phyloP scores from a whole-genome alignment of 202 grass and related monocot species.

The Zoysia matrella region DNA sequence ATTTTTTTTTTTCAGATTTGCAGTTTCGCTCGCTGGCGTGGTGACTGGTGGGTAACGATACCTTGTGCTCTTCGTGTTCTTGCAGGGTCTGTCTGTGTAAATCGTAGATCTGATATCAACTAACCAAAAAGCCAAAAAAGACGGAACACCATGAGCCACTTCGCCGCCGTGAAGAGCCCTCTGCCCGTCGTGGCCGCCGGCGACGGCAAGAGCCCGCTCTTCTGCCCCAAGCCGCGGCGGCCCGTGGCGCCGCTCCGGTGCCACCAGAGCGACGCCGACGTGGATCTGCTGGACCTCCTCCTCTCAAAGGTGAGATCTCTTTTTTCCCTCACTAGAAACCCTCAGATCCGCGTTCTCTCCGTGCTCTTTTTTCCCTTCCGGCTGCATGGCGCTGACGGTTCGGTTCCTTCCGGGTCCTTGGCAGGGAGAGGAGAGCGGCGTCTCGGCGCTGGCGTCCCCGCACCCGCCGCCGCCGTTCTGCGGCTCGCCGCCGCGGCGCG shows the following conservation, averaged over 20 bases:
- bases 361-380: no score
- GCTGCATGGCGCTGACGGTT: no score
- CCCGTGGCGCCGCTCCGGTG: slow-evolving; percentile 56
- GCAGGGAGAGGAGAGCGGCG: slow-evolving; percentile 65
- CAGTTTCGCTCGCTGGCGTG: no score
- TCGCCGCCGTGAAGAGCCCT: slow-evolving; percentile 71
- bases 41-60: background rate
- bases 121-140: slow-evolving; percentile 37
- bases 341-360: background rate
- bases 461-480: slow-evolving; percentile 72
- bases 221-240: slow-evolving; percentile 91
- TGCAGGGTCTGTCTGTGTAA: slow-evolving; percentile 41
- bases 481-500: slow-evolving; percentile 84
- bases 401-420: background rate
- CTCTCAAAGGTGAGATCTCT: slow-evolving; percentile 60
- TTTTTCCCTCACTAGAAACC: no score
- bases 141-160: slow-evolving; percentile 68
- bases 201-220: slow-evolving; percentile 72
- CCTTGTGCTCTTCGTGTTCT: slow-evolving; percentile 19
- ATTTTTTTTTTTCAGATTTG: no score
- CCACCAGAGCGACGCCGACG: slow-evolving; percentile 56
- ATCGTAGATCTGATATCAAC: slow-evolving; percentile 53
- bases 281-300: slow-evolving; percentile 76
- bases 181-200: slow-evolving; percentile 47
- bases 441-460: slow-evolving; percentile 52